Evolutionary conservation across 1,139 yeast genomes (phyloP), one percentile per base, ranked within the genome.

Genomic region (Magnusiomyces magnusii): DNA sequence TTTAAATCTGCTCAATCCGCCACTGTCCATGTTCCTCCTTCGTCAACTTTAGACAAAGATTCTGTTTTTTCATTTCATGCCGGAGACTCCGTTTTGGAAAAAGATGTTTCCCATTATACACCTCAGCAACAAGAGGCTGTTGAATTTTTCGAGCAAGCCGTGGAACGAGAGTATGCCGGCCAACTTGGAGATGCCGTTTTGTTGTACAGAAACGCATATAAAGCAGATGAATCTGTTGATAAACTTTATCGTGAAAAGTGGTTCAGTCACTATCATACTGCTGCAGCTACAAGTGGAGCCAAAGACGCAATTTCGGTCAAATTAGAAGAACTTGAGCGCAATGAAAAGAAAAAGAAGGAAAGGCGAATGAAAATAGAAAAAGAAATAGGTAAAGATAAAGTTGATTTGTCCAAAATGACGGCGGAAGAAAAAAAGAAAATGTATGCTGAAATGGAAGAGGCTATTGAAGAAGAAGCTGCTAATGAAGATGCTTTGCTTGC

Each of bases 131-230:
- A 15, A n/a, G 56, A 51, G 36, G 96, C 96, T 1, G 72, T 89
- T 53, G 75, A 75, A 31, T 71, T 80, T 31, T 90, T 87, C 75
- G 92, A 87, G 66, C 73, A 76, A 57, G 97, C 92, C 1, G 82
- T 85, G 0, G 83, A 80, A 57, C 84, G 84, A 66, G 97, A 91
- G 71, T 75, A 81, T 31, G 80, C 78, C 57, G 97, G 97, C 0
- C 76, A 83, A 61, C 79, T 91, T 81, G 79, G 88, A 2, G 97
- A 90, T 67, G 97, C 97, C 0, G 84, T 89, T 44, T 80, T 77
- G 51, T 78, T 75, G 62, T 91, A 91, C 73, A 76, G 96, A 60
- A 78, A 79, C 62, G 96, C 97, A 0, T 81, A 85, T 69, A 84
- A 78, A 51, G 56, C 58, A 47, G 62, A 68, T 69, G 86, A 82